Percentiles rank a stretch among this genome's conserved stretches.
Conservation (phyloP, 2,329 filamentous ascomycete species). For the Cladophialophora chaetospira region DNA sequence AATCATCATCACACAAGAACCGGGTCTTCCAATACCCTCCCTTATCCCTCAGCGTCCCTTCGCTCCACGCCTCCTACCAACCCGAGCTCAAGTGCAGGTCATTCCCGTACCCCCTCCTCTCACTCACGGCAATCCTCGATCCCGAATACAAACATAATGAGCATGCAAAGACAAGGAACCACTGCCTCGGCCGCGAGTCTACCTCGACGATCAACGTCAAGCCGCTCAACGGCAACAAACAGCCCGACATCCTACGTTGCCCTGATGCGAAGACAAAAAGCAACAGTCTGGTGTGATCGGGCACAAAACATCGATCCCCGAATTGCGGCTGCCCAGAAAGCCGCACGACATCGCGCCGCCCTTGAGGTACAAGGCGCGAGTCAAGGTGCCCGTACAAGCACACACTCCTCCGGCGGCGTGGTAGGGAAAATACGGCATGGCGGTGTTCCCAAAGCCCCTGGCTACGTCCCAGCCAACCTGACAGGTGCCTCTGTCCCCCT, state of each 20-base stretch:
- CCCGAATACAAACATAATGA: constrained; percentile 27
- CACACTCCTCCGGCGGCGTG: constrained; percentile 56
- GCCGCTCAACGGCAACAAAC: constrained; percentile 32
- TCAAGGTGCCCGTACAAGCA: constrained; percentile 59
- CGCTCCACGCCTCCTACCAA: constrained; percentile 11
- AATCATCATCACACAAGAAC: constrained; percentile 30
- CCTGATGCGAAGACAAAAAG: constrained; percentile 94
- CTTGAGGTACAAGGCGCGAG: constrained; percentile 74
- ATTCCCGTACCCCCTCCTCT: constrained; percentile 21
- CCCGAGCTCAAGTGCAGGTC: constrained; percentile 4
- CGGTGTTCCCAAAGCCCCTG: constrained; percentile 74
- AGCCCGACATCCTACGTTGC: constrained; percentile 69
- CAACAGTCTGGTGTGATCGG: constrained; percentile 96
- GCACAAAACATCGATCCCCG: constrained; percentile 89
- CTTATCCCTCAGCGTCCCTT: constrained; percentile 12
- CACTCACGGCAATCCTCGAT: constrained; percentile 30
- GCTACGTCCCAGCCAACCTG: constrained; percentile 76
- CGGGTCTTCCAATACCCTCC: constrained; percentile 24
- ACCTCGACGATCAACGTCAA: constrained; percentile 34
- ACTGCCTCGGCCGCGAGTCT: constrained; percentile 27
- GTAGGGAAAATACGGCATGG: constrained; percentile 86
- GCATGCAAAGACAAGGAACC: constrained; percentile 32
- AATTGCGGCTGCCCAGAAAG: constrained; percentile 76
- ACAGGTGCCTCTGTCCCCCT: constrained; percentile 82
- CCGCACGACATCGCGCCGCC: constrained; percentile 82